Evolutionary conservation across 345 rosid genomes (phyloP).

Genomic region (Trapa bicornis): DNA sequence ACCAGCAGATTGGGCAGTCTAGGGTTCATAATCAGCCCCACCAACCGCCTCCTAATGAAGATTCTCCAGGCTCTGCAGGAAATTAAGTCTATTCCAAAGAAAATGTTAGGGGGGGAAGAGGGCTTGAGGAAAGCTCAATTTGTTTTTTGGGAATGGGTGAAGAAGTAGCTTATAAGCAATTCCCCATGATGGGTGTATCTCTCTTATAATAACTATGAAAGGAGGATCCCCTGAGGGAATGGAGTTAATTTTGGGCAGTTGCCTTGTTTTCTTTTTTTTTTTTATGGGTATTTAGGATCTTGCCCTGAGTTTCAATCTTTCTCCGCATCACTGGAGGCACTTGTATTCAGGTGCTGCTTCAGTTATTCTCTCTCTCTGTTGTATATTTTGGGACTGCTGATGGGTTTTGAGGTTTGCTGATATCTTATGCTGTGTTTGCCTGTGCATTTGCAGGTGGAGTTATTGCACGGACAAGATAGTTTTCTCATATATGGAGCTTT

Average conservation of each 20-base stretch:
- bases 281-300: neutral
- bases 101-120: neutral
- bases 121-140: too few relatives aligned
- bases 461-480: slow-evolving; percentile 1
- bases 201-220: too few relatives aligned
- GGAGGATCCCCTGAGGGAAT: neutral
- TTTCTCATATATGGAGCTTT: neutral
- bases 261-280: neutral
- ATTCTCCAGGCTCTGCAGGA: slow-evolving; percentile 24
- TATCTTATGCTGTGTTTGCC: neutral
- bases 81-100: neutral
- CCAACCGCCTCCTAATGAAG: slow-evolving; percentile 17
- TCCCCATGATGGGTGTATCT: too few relatives aligned
- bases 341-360: neutral
- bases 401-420: neutral
- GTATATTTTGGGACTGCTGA: neutral
- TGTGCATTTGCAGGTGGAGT: slow-evolving; percentile 2
- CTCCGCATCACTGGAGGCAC: neutral
- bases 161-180: neutral
- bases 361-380: neutral
- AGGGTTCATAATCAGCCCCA: slow-evolving; percentile 21
- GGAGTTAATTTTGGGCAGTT: neutral
- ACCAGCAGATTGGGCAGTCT: slow-evolving; percentile 35
- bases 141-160: neutral
- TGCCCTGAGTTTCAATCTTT: neutral